A percentile compares a stretch with the other conserved stretches of the same genome.
These are phyloP conservation scores for Amauroascus verrucosus DNA, from an alignment of 2,329 filamentous ascomycete genomes.

Conservation along the genomic window DNA sequence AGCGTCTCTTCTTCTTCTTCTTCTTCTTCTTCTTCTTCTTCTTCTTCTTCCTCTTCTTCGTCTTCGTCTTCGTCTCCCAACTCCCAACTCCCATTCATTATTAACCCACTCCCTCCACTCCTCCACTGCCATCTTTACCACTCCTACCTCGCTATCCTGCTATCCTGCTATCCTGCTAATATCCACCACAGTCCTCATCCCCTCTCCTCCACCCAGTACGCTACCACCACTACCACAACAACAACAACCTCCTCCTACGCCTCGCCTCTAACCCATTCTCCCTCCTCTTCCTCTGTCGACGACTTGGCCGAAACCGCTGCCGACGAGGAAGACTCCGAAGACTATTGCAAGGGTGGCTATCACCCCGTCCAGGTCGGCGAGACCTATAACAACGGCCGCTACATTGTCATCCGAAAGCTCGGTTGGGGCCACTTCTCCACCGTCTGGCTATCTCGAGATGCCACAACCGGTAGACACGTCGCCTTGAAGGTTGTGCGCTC, in stretches of 20 bases:
- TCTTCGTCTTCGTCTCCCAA: too few relatives aligned
- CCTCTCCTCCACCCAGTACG: not conserved
- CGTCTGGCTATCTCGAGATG: conserved; percentile 77
- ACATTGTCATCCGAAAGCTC: conserved; percentile 90
- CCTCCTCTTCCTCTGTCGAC: conserved; percentile 68
- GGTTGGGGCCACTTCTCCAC: conserved; percentile 99
- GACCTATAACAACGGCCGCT: conserved; percentile 94
- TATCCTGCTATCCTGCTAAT: too few relatives aligned
- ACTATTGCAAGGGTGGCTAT: conserved; percentile 98
- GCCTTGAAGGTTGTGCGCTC: conserved; percentile 96
- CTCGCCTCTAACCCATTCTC: conserved; percentile 51
- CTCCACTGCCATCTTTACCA: too few relatives aligned
- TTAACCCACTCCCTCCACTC: too few relatives aligned
- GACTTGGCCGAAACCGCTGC: conserved; percentile 84
- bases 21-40: not conserved
- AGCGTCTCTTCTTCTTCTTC: not conserved
- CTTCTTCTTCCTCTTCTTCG: not conserved
- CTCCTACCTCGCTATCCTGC: too few relatives aligned
- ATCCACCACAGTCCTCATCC: not conserved
- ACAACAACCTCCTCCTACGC: conserved; percentile 13
- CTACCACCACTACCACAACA: not conserved
- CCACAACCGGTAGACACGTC: conserved; percentile 81
- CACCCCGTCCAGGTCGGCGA: conserved; percentile 91
- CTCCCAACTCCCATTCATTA: not conserved
- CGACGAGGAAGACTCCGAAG: conserved; percentile 96